phyloP scores from a whole-genome alignment of 2,329 filamentous ascomycete genomes.

The Kalmusia sp. region DNA sequence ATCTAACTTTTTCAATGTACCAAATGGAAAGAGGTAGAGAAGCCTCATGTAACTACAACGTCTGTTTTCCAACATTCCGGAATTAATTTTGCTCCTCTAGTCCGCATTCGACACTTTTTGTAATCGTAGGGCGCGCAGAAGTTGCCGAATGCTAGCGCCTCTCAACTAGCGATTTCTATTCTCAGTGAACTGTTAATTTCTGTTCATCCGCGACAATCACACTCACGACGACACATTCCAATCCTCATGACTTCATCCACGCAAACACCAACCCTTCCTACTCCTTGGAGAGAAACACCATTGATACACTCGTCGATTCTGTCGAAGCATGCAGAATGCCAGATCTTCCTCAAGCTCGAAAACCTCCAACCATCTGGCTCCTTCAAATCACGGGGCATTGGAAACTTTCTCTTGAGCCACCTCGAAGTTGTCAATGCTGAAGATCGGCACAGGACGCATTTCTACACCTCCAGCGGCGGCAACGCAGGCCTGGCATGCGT shows the following conservation, averaged over 20 bases:
- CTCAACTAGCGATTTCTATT: neutral
- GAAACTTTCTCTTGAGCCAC: constrained; percentile 67
- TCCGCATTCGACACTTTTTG: too few relatives aligned
- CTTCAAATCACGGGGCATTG: constrained; percentile 79
- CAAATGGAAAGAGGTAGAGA: too few relatives aligned
- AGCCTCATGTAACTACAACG: too few relatives aligned
- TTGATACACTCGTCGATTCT: constrained; percentile 69
- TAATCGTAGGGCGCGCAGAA: neutral
- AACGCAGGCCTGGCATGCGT: constrained; percentile 84
- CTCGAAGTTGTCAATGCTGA: constrained; percentile 36
- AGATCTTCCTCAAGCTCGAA: constrained; percentile 82
- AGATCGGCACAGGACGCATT: constrained; percentile 57
- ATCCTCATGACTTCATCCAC: neutral
- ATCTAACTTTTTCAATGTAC: too few relatives aligned
- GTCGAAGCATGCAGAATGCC: constrained; percentile 72
- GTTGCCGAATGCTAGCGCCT: neutral
- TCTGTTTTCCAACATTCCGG: too few relatives aligned
- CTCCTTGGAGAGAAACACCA: constrained; percentile 73
- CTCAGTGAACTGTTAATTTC: neutral
- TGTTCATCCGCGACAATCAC: neutral
- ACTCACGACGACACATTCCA: neutral
- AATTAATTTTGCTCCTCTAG: too few relatives aligned
- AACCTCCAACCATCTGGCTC: constrained; percentile 81
- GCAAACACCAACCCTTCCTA: neutral
- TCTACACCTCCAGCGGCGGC: constrained; percentile 79